Evolutionary conservation across 345 rosid genomes (phyloP).

Genomic region (Eucalyptus pumila): DNA sequence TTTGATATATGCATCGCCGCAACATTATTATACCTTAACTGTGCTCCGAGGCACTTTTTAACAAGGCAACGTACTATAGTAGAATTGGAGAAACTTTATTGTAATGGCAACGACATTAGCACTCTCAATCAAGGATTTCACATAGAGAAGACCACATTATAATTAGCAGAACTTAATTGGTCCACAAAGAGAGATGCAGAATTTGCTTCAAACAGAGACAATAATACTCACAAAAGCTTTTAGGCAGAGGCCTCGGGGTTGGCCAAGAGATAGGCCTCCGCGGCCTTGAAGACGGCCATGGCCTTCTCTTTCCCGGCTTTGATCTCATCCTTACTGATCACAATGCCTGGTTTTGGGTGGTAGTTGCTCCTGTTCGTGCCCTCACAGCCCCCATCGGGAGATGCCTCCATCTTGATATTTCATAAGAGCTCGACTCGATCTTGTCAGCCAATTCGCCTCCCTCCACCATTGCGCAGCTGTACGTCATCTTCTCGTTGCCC

Average conservation of each 20-base stretch:
- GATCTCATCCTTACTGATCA: constrained; percentile 4
- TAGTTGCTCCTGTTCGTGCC: constrained; percentile 1
- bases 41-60: background rate
- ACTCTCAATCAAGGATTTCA: background rate
- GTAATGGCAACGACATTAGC: background rate
- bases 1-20: background rate
- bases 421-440: constrained; percentile 2
- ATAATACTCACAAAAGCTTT: background rate
- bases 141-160: background rate
- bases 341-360: background rate
- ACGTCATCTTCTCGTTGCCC: background rate
- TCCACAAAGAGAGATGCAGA: background rate
- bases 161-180: background rate
- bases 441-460: background rate
- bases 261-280: constrained; percentile 16
- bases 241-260: constrained; percentile 9
- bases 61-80: background rate
- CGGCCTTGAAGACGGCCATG: constrained; percentile 3
- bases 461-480: background rate
- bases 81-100: background rate
- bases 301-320: constrained; percentile 17
- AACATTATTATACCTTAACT: background rate
- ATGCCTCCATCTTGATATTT: background rate
- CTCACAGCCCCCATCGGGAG: constrained; percentile 6
- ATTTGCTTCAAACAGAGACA: background rate